phyloP scores from a whole-genome alignment of 441 rosid species.

The Melastoma candidum region DNA sequence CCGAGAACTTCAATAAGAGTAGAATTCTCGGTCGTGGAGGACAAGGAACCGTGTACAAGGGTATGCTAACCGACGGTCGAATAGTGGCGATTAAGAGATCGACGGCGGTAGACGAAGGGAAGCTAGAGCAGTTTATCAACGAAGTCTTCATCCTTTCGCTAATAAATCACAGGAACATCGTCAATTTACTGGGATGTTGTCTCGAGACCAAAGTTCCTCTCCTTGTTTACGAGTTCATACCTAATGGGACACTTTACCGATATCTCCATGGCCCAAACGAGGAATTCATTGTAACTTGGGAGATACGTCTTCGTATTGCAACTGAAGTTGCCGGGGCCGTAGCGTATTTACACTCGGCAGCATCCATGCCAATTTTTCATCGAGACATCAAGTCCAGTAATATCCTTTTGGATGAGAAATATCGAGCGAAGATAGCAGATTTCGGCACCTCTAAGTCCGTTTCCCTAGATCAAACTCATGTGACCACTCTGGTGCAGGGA shows the following conservation, averaged over 20 bases:
- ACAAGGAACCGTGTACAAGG: neutral
- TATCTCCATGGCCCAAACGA: neutral
- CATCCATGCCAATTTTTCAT: neutral
- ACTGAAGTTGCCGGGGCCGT: neutral
- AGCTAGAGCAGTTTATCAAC: neutral
- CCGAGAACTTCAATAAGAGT: conserved; percentile 1
- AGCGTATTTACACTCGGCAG: neutral
- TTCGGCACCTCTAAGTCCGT: neutral
- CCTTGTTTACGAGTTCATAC: no score
- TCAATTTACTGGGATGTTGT: no score
- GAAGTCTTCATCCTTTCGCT: conserved; percentile 2
- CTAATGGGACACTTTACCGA: conserved; percentile 3
- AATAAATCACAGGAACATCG: conserved; percentile 1
- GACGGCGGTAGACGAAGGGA: neutral
- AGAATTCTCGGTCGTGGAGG: neutral
- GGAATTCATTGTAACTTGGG: no score
- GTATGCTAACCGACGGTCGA: conserved; percentile 1
- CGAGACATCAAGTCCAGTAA: no score
- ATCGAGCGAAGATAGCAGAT: conserved; percentile 4
- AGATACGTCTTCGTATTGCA: neutral
- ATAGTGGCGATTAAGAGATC: conserved; percentile 6
- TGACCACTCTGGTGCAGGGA: neutral
- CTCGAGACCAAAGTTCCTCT: no score
- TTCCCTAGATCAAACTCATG: conserved; percentile 3
- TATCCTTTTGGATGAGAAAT: neutral